Base-by-base conservation (phyloP, 176 grass and related monocot genomes). In the Triticum dicoccoides region DNA sequence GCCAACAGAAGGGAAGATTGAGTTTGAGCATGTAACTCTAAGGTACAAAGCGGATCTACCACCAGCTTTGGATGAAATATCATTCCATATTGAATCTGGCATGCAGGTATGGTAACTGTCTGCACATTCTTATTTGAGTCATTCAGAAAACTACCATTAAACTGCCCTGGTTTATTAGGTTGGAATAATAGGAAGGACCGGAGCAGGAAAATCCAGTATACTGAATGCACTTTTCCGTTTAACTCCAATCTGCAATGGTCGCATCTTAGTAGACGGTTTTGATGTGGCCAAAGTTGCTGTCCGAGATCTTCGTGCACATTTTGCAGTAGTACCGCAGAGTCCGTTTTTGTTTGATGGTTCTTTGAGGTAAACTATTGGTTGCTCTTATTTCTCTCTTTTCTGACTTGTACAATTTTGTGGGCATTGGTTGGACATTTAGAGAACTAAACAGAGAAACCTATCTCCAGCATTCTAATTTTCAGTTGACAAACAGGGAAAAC, bases 131-230 rank as follows among this genome's bases (percentile, higher is more conserved):
- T n/a, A 29, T 15, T 15, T 39, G 35, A 86, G 52, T 79, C 11
- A 64, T 82, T 82, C 52, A 51, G 2, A 15, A n/a, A 87, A 39
- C 32, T 0, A 68, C 41, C 25, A 42, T 79, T 47, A 83, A 23
- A 80, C 11, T 68, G 38, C 47, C 14, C 41, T 87, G 68, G 47
- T 37, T 88, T 79, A 75, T 86, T 92, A 98, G 93, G 93, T 98
- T 84, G 96, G 96, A 76, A 92, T 95, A 86, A 88, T 98, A 69
- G 96, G 96, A 69, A 95, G 96, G 91, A 98, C 96, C 65, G 93
- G 96, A 88, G 93, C 96, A 72, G 96, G 96, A 29, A 98, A 98
- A 89, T 98, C 96, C 42, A 98, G 96, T 93, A 78, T 95, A 80
- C 86, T 98, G 33, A 95, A 94, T 92, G 96, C 93, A 86, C 90